These are phyloP conservation scores for Debaryomycetaceae sp. DNA, from an alignment of 1,139 yeast genomes.

Conservation along the genomic window DNA sequence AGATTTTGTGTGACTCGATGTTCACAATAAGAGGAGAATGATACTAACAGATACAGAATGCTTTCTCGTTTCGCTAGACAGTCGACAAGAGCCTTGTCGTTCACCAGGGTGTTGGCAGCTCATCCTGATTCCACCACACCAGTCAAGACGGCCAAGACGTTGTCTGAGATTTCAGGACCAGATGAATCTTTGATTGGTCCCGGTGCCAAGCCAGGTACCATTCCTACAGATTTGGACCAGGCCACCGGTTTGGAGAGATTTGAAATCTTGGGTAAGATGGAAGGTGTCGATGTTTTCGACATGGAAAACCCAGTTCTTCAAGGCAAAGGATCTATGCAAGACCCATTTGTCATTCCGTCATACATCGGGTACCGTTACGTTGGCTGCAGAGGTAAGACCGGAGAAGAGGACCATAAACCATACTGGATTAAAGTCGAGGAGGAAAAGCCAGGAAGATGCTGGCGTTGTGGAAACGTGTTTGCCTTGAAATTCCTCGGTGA, in stretches of 20 bases:
- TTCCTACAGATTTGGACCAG: constrained; percentile 93
- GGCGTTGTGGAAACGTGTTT: constrained; percentile 98
- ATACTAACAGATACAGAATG: constrained; percentile 31
- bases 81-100: constrained; percentile 38
- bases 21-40: background rate
- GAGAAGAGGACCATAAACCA: constrained; percentile 86
- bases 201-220: constrained; percentile 79
- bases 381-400: constrained; percentile 91
- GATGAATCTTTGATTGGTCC: constrained; percentile 77
- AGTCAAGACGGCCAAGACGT: constrained; percentile 59
- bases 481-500: constrained; percentile 87
- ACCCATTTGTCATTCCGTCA: constrained; percentile 87
- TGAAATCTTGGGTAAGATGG: constrained; percentile 89
- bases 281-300: constrained; percentile 96
- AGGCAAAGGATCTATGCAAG: constrained; percentile 82
- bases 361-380: constrained; percentile 93
- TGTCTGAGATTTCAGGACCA: constrained; percentile 78
- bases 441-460: constrained; percentile 87
- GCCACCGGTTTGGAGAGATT: constrained; percentile 98
- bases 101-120: constrained; percentile 26
- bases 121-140: constrained; percentile 28
- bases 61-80: constrained; percentile 42
- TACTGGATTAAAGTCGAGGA: constrained; percentile 93
- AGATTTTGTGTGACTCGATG: too few relatives aligned
- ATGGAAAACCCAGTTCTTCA: constrained; percentile 82